Evolutionary conservation across 148 eudicot genomes (phyloP).

Genomic region (Agrostemma githago): DNA sequence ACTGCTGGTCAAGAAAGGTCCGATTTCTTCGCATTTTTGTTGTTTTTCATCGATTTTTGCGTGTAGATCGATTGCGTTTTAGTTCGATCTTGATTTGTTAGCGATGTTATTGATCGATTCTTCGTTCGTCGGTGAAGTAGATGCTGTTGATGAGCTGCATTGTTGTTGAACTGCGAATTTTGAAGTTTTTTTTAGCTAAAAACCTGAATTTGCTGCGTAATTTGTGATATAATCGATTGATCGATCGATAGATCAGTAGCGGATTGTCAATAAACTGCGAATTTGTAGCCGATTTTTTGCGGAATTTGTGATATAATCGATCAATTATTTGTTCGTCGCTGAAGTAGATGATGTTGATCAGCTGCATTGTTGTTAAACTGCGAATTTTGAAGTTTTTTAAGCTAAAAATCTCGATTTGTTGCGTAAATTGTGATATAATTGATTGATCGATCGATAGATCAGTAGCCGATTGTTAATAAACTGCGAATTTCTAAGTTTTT

Average conservation of each 20-base stretch:
- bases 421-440: no score
- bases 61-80: not conserved
- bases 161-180: not conserved
- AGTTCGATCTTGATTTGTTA: not conserved
- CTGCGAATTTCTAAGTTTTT: not conserved
- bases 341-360: not conserved
- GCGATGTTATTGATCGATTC: not conserved
- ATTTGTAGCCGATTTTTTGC: not conserved
- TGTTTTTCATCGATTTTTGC: not conserved
- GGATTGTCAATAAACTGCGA: no score
- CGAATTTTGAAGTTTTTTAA: no score
- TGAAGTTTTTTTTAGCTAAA: not conserved
- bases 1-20: conserved; percentile 69
- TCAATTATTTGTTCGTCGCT: not conserved
- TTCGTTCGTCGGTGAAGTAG: not conserved
- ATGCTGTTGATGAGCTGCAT: not conserved
- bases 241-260: no score
- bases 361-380: not conserved
- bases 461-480: no score
- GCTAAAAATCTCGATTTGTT: not conserved
- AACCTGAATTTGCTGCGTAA: no score
- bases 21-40: not conserved
- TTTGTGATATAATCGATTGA: no score
- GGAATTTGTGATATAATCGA: not conserved
- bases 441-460: no score